Conservation (phyloP, 176 grass and related monocot species). For the barley (Hordeum vulgare) region DNA sequence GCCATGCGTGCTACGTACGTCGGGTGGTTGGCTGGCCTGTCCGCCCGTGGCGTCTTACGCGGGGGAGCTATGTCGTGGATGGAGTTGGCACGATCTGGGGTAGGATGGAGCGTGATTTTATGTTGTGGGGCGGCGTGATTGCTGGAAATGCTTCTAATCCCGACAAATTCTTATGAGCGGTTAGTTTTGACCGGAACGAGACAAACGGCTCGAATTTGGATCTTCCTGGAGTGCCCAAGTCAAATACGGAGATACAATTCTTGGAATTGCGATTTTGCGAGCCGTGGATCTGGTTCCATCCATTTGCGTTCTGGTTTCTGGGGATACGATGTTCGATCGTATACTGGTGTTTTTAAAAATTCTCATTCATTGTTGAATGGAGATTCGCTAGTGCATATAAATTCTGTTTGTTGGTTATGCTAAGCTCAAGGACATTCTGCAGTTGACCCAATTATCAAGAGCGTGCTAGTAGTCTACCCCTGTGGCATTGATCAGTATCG, state of each 20-base stretch:
- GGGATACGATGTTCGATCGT: neutral
- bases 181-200: neutral
- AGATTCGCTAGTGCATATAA: neutral
- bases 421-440: neutral
- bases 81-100: neutral
- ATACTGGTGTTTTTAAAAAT: neutral
- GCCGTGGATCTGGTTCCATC: conserved; percentile 10
- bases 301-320: neutral
- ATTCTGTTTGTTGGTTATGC: neutral
- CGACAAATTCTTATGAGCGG: neutral
- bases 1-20: neutral
- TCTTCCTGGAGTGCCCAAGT: neutral
- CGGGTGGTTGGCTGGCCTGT: neutral
- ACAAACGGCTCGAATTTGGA: neutral
- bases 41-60: neutral
- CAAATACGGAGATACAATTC: neutral
- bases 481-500: neutral
- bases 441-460: neutral
- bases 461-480: neutral
- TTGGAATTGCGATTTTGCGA: neutral
- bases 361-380: neutral
- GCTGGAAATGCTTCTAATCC: neutral
- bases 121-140: neutral
- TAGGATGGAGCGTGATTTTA: neutral
- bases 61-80: neutral